A percentile compares a stretch with the other conserved stretches of the same genome.
Evolutionary conservation across 495 filamentous ascomycete genomes (phyloP).

Genomic region (Viridothelium virens): DNA sequence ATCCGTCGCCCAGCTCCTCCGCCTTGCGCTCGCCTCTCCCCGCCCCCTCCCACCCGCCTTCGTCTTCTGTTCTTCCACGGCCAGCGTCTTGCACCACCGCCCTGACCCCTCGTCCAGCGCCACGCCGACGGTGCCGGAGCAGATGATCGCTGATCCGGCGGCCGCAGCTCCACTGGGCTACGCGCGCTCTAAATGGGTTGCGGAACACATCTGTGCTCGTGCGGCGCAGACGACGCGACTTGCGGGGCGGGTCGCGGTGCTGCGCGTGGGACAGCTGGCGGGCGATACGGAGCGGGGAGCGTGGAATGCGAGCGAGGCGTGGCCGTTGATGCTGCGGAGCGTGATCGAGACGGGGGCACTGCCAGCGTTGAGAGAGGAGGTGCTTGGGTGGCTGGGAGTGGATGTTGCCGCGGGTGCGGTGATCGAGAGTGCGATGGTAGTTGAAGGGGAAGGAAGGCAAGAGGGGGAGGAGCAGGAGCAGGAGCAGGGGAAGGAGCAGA

Average conservation of each 20-base stretch:
- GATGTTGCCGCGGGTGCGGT: constrained; percentile 48
- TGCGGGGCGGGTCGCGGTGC: constrained; percentile 33
- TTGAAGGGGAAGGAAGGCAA: constrained; percentile 27
- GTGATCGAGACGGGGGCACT: constrained; percentile 43
- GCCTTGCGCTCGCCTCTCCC: constrained; percentile 41
- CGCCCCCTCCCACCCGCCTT: constrained; percentile 36
- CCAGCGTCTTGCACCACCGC: constrained; percentile 31
- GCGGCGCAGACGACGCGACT: constrained; percentile 24
- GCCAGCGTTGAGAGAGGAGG: constrained; percentile 44
- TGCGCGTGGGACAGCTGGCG: constrained; percentile 54
- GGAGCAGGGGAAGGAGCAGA: background rate
- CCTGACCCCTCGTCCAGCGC: background rate
- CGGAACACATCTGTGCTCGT: constrained; percentile 45
- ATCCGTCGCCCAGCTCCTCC: constrained; percentile 47
- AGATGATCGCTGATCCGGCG: constrained; percentile 39
- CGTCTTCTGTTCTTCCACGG: constrained; percentile 55
- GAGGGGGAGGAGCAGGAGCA: constrained; percentile 19
- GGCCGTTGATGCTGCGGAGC: constrained; percentile 51
- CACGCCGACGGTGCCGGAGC: constrained; percentile 39
- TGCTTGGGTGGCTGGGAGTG: constrained; percentile 51
- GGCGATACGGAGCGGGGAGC: constrained; percentile 47
- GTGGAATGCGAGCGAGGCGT: constrained; percentile 59
- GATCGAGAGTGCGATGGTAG: constrained; percentile 26
- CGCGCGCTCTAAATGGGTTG: constrained; percentile 55
- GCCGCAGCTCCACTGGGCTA: constrained; percentile 52